Base-by-base conservation (phyloP, 2,329 filamentous ascomycete genomes). In the Aspergillaceae sp. region DNA sequence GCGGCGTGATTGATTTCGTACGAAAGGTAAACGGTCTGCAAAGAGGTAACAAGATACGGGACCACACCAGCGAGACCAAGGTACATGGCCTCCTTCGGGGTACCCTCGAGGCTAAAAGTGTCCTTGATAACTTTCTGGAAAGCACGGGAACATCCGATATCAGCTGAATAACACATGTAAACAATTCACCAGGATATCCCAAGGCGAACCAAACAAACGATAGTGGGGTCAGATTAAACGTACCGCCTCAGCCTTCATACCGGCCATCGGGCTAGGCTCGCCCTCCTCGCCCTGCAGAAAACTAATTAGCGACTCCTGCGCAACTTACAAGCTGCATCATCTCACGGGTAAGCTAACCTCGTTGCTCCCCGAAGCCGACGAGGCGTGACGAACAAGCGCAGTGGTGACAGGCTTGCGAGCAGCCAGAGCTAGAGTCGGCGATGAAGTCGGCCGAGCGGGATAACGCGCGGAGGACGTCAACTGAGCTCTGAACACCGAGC, bases 21-120 rank as follows among this genome's bases (percentile, higher is more conserved):
- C 2, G 87, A 81, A 35, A 94, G 81, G 63, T 82, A 89, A 45
- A 94, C 77, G 1, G 90, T 95, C 32, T 86, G 80, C 3, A 90
- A 61, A 0, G 89, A 94, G 4, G 90, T 96, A 37, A 77, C 86
- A 7, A 94, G 73, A 68, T 95, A 96, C 40, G 92, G 88, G 4
- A 95, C 60, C 1, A 94, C 83, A 59, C 88, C 89, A 4, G 86
- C 86, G 48, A 87, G 73, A 46, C 86, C 86, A 38, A 89, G 75
- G 48, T 76, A 73, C 42, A 83, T 75, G 26, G 84, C 79, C 62
- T 86, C 80, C 56, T 74, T 78, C 5, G 86, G 86, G 3, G 88
- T 84, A 2, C 72, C 70, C 32, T 66, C 62, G 33, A 89, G 73
- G 19, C 75, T 77, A 60, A 89, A 84, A 1, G 84, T 85, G 9